A percentile compares a stretch with the other conserved stretches of the same genome.
phyloP scores from a whole-genome alignment of 306 rosid species.

The Pyrus communis region DNA sequence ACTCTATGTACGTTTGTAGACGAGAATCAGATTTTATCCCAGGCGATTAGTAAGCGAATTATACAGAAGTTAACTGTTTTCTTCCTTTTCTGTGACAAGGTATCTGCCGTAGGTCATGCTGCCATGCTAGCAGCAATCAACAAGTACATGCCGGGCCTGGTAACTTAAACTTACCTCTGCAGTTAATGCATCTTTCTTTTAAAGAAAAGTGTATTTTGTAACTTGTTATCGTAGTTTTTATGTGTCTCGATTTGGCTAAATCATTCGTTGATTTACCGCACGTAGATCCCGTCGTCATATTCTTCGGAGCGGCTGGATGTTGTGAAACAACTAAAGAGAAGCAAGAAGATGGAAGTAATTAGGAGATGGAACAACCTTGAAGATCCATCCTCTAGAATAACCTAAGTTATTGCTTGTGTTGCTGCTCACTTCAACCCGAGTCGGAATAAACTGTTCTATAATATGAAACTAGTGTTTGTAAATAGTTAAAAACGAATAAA shows the following conservation, averaged over 20 bases:
- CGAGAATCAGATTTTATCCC: background rate
- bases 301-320: slow-evolving; percentile 52
- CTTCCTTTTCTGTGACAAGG: slow-evolving; percentile 23
- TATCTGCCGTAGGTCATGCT: slow-evolving; percentile 63
- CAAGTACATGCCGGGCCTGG: slow-evolving; percentile 54
- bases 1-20: background rate
- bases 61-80: background rate
- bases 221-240: background rate
- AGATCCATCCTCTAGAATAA: slow-evolving; percentile 30
- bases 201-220: background rate
- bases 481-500: background rate
- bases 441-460: background rate
- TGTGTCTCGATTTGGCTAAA: background rate
- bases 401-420: background rate
- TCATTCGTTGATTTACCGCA: slow-evolving; percentile 8
- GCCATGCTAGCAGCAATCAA: slow-evolving; percentile 67
- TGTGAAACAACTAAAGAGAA: slow-evolving; percentile 51
- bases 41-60: background rate
- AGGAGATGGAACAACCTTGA: slow-evolving; percentile 34
- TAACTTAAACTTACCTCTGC: slow-evolving; percentile 15
- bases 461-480: background rate
- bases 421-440: background rate
- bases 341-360: slow-evolving; percentile 39
- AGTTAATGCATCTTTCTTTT: background rate
- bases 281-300: slow-evolving; percentile 63